phyloP scores from a whole-genome alignment of 2,329 filamentous ascomycete species.

The Xylariaceae sp. region DNA sequence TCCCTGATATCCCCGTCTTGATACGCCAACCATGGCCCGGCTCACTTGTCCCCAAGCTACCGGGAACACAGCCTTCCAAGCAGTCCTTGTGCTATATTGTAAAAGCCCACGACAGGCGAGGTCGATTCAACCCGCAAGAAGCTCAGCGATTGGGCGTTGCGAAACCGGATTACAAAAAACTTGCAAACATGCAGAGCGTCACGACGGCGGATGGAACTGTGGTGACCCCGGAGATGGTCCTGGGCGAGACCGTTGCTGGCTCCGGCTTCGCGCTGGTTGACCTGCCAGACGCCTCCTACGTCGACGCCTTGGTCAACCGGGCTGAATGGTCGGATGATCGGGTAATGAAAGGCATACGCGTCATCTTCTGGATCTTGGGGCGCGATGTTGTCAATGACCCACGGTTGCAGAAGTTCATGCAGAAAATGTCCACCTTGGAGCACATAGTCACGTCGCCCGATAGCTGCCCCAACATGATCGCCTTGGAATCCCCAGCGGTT shows the following conservation, averaged over 20 bases:
- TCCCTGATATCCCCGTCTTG: constrained; percentile 66
- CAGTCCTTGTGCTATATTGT: constrained; percentile 83
- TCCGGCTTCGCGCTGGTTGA: constrained; percentile 77
- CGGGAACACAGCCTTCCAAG: constrained; percentile 60
- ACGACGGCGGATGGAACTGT: constrained; percentile 59
- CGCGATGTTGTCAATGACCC: constrained; percentile 59
- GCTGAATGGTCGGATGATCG: constrained; percentile 65
- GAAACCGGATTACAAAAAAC: constrained; percentile 50
- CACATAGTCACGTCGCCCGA: constrained; percentile 78
- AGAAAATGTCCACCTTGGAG: constrained; percentile 54
- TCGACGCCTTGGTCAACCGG: constrained; percentile 64
- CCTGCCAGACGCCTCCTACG: constrained; percentile 65
- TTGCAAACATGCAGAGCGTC: constrained; percentile 63
- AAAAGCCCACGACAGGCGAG: constrained; percentile 69
- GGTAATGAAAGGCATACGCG: constrained; percentile 63
- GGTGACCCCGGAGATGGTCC: constrained; percentile 82
- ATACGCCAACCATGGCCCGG: constrained; percentile 77
- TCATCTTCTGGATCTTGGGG: constrained; percentile 79
- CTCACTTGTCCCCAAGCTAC: constrained; percentile 59
- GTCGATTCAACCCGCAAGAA: constrained; percentile 68
- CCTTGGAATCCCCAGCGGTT: constrained; percentile 61
- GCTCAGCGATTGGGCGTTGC: constrained; percentile 63
- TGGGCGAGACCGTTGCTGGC: constrained; percentile 64
- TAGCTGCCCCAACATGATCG: constrained; percentile 68
- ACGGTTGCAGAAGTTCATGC: constrained; percentile 65